phyloP scores from a whole-genome alignment of 805 yeast genomes.

The Metschnikowia koreensis region DNA sequence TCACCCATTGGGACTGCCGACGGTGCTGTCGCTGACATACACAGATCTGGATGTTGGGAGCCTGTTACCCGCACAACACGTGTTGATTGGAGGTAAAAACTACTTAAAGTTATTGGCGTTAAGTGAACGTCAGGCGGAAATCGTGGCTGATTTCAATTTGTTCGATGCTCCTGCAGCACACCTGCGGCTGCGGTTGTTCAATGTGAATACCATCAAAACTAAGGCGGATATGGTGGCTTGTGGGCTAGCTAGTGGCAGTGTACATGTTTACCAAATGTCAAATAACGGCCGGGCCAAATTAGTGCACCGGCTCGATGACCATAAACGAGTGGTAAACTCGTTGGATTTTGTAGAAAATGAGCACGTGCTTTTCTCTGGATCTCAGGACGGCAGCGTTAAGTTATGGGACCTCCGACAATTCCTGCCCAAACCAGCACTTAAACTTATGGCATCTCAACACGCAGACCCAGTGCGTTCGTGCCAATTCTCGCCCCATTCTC shows the following conservation, averaged over 20 bases:
- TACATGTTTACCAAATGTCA: conserved; percentile 31
- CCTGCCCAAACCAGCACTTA: conserved; percentile 45
- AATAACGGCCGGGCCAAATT: conserved; percentile 34
- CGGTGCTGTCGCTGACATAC: conserved; percentile 3
- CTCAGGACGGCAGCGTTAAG: conserved; percentile 77
- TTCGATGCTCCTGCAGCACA: conserved; percentile 23
- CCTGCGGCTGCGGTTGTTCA: conserved; percentile 25
- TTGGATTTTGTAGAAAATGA: conserved; percentile 33
- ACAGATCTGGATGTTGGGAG: conserved; percentile 5
- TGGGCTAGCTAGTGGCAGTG: conserved; percentile 39
- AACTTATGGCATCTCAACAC: conserved; percentile 50
- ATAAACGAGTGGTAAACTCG: conserved; percentile 42
- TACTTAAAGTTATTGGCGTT: conserved; percentile 35
- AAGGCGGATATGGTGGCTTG: conserved; percentile 35
- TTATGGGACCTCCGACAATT: conserved; percentile 67
- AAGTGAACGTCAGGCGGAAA: conserved; percentile 29
- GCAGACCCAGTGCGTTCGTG: conserved; percentile 68
- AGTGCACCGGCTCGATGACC: conserved; percentile 33
- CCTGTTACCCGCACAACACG: conserved; percentile 28
- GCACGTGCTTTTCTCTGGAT: conserved; percentile 48
- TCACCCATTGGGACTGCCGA: conserved; percentile 20
- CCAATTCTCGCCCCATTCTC: conserved; percentile 51
- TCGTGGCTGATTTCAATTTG: conserved; percentile 35
- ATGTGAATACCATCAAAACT: conserved; percentile 40
- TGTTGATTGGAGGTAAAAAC: conserved; percentile 43